Base-by-base conservation (phyloP, 2,329 filamentous ascomycete genomes). In the Venturia aucupariae region DNA sequence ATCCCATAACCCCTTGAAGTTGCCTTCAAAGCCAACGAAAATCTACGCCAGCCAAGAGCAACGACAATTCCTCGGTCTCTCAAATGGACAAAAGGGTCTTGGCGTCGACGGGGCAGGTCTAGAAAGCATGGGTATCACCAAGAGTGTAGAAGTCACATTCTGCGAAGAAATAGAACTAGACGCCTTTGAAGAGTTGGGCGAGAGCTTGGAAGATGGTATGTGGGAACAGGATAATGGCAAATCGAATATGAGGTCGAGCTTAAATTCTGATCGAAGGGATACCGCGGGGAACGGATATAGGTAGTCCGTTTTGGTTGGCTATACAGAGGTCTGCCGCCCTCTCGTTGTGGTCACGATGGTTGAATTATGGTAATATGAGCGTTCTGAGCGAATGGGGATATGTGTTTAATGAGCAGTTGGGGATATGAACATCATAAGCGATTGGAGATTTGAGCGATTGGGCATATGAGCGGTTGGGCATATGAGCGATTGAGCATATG, bases 81-180 rank as follows among this genome's bases (percentile, higher is more conserved):
- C 30, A 15, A 19, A 19, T 3, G 15, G 51, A 32, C 17, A n/a
- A 35, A 57, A n/a, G 51, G 51, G 51, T n/a, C 60, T 38, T 17
- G 59, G 24, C 5, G n/a, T 51, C 3, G 42, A n/a, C n/a, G 39
- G 42, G 4, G 24, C 41, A 51, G 22, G 44, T 10, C 24, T 38
- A 35, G 39, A 41, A 61, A 54, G 7, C 13, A 42, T 62, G 60
- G 60, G 44, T 5, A 62, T 62, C 39, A 46, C n/a, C 24, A 62
- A 62, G 60, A 62, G 60, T 15, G 30, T 62, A 15, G 60, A 62
- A 51, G 38, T 62, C 24, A 62, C 44, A 4, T 62, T 62, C 24
- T 27, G 11, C 11, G 42, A 61, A 27, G 59, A 61, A 32, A 61
- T 42, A 32, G 59, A 61, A 3, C 17, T 17, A 13, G 48, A 30